Evolutionary conservation across 805 yeast genomes (phyloP), one percentile per base, ranked within the genome.

Genomic region (Pichia gijzeniarum): DNA sequence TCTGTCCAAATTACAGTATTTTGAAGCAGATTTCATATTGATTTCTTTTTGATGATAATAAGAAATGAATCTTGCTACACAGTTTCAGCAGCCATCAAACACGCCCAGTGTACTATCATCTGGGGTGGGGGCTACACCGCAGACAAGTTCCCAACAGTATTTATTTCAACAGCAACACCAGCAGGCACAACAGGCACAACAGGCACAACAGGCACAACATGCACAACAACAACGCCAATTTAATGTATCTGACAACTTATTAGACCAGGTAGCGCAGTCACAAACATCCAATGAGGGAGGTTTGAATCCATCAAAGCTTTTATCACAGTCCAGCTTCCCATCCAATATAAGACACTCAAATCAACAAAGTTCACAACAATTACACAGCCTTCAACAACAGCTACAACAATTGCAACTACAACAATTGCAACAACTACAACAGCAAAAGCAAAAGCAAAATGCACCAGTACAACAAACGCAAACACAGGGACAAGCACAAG

Each of bases 291-390:
- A 40, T 30, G 41, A 36, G 21, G 62, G 59, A 31, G 65, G 61
- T 17, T 39, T 65, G 45, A 60, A 60, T 46, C 63, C 69, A 12
- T 60, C 70, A 1, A 64, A 67, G 30, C 50, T 69, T 38, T 43
- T 70, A 40, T 67, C 73, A 4, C 73, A 69, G 49, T 58, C 70
- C 5, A 50, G 67, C 34, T 70, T 67, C 45, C 74, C 36, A 20
- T 14, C 40, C 8, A 37, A 30, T 38, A 30, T 37, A 66, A 44
- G 70, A 71, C 31, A 19, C 35, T n/a, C 38, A 21, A 32, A 28
- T 52, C 67, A 63, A 38, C 63, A 58, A 45, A 53, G 56, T 44
- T 51, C 57, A 44, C 49, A 49, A 25, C 58, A 55, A 16, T 35
- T 50, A 8, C 59, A 52, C 32, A 42, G 40, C 14, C 42, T 56